Evolutionary conservation across 192 early-diverging fungal genomes (phyloP).

Genomic region (Coemansia sp.): DNA sequence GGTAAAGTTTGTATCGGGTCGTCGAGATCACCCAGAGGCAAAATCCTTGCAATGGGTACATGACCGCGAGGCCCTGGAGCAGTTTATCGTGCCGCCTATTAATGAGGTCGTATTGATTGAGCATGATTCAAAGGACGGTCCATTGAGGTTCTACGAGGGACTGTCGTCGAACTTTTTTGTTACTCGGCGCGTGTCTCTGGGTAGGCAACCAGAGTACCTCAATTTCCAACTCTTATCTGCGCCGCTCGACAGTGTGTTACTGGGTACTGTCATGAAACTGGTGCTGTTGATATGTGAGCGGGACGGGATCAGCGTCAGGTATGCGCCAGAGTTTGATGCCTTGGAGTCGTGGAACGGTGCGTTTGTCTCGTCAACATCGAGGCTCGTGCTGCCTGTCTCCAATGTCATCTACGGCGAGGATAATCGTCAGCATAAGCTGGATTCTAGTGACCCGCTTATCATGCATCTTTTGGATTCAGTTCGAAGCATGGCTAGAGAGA

Average conservation of each 20-base stretch:
- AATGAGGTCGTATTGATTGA: conserved; percentile 48
- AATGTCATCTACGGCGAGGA: conserved; percentile 16
- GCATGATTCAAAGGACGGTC: neutral
- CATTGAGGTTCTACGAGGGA: conserved; percentile 42
- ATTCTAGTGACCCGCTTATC: conserved; percentile 35
- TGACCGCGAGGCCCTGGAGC: conserved; percentile 41
- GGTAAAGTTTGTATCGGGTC: conserved; percentile 33
- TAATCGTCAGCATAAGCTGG: conserved; percentile 8
- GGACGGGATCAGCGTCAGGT: conserved; percentile 32
- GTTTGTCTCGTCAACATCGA: conserved; percentile 53
- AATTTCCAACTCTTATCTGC: conserved; percentile 41
- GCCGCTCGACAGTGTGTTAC: conserved; percentile 37
- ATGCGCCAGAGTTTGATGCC: conserved; percentile 23
- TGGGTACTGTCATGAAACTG: conserved; percentile 53
- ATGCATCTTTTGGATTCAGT: conserved; percentile 32
- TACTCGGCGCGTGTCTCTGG: conserved; percentile 6
- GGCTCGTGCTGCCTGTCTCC: conserved; percentile 40
- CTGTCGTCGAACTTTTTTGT: conserved; percentile 55
- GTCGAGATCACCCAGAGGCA: conserved; percentile 37
- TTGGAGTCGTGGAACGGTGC: conserved; percentile 38
- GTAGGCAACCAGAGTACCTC: conserved; percentile 8
- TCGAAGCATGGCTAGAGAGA: conserved; percentile 15
- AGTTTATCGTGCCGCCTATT: conserved; percentile 27
- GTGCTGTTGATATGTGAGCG: conserved; percentile 41
- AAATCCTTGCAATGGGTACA: conserved; percentile 57